phyloP scores from a whole-genome alignment of 1,284 basidiomycete genomes.

The Cerioporus squamosus region DNA sequence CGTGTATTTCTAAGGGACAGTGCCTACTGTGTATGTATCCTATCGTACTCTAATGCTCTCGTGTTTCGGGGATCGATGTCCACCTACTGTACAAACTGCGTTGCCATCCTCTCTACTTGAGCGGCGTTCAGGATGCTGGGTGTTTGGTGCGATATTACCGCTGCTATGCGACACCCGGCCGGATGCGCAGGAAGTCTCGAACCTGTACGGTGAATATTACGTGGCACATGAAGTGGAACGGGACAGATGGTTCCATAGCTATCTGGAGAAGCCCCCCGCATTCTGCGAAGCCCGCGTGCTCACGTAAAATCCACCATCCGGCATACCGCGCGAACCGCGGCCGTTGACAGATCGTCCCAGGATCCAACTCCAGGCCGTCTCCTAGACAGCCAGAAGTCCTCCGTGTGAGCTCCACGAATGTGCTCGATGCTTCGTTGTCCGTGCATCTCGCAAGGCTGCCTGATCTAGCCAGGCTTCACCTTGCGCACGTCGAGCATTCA shows the following conservation, averaged over 20 bases:
- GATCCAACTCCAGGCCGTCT: not conserved
- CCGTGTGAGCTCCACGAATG: not conserved
- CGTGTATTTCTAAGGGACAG: constrained; percentile 4
- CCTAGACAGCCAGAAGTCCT: not conserved
- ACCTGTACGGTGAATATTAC: no score
- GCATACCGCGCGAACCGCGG: not conserved
- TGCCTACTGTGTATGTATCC: not conserved
- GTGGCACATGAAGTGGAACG: no score
- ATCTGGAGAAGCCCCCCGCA: not conserved
- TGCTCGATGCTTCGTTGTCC: not conserved
- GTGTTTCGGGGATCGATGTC: not conserved
- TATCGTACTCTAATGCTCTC: not conserved
- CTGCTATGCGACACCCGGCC: no score
- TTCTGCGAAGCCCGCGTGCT: not conserved
- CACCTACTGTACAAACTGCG: no score
- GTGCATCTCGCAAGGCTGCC: no score
- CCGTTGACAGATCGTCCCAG: constrained; percentile 4
- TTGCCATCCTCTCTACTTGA: no score
- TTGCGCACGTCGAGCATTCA: no score
- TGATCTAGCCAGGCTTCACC: no score
- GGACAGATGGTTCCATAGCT: not conserved
- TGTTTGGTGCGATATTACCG: no score
- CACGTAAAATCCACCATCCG: constrained; percentile 4
- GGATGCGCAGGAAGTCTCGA: no score
- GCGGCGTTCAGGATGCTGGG: no score